Percentiles rank a stretch among this genome's conserved stretches.
Conservation (phyloP, 108 stramenopile species). For the Fragilaria radians region DNA sequence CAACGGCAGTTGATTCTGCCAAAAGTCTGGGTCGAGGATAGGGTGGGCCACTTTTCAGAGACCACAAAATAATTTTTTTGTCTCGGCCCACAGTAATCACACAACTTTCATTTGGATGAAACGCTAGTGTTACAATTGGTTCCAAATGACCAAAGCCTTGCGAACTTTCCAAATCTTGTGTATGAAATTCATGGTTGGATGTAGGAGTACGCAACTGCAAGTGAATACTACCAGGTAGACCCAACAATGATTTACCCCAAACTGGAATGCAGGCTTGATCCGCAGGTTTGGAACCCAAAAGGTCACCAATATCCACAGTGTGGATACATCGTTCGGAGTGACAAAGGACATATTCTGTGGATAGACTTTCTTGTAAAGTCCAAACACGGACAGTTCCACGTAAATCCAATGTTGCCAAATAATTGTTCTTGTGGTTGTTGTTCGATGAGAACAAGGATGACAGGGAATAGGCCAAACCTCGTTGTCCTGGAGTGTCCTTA, state of each 20-base stretch:
- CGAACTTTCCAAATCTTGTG: neutral
- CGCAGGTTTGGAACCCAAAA: slow-evolving; percentile 40
- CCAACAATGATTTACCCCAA: slow-evolving; percentile 4
- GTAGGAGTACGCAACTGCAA: slow-evolving; percentile 34
- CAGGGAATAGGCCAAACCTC: slow-evolving; percentile 44
- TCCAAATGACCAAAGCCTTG: slow-evolving; percentile 44
- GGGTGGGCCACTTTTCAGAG: slow-evolving; percentile 20
- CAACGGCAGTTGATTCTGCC: no score
- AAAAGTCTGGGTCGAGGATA: no score
- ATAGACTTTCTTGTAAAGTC: slow-evolving; percentile 23
- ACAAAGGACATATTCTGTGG: slow-evolving; percentile 25
- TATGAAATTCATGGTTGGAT: neutral
- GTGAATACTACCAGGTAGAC: slow-evolving; percentile 35
- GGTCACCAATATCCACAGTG: slow-evolving; percentile 47
- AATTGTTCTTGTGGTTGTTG: neutral
- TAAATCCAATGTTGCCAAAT: slow-evolving; percentile 49
- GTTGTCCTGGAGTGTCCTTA: slow-evolving; percentile 36
- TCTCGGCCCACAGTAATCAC: slow-evolving; percentile 59
- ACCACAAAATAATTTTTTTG: slow-evolving; percentile 50
- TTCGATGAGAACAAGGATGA: no score
- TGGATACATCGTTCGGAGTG: slow-evolving; percentile 29
- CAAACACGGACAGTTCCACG: slow-evolving; percentile 57
- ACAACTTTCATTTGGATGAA: slow-evolving; percentile 10
- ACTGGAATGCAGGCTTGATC: slow-evolving; percentile 46
- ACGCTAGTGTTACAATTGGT: slow-evolving; percentile 46